A percentile compares a stretch with the other conserved stretches of the same genome.
Evolutionary conservation across 225 moss, liverwort and hornwort species (phyloP).

Genomic region (Bryum argenteum): DNA sequence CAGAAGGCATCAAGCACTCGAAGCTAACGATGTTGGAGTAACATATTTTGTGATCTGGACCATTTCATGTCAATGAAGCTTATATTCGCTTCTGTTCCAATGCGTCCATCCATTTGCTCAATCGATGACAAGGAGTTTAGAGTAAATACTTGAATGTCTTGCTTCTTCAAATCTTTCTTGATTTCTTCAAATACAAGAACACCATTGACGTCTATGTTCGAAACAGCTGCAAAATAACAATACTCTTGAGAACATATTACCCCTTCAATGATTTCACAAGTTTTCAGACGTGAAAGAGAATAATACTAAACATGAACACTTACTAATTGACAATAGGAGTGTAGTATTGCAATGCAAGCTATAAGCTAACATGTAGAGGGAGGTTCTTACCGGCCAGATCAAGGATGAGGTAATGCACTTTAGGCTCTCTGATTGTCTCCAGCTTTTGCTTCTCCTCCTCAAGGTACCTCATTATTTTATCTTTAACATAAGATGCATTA

Average conservation of each 20-base stretch:
- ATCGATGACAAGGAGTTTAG: neutral
- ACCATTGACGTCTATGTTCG: conserved; percentile 66
- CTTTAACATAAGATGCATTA: conserved; percentile 66
- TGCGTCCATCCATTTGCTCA: no score
- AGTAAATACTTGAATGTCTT: conserved; percentile 55
- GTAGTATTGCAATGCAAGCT: no score
- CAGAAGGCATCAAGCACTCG: no score
- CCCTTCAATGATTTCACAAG: no score
- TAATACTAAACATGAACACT: no score
- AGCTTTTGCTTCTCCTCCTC: conserved; percentile 37
- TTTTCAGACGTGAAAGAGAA: no score
- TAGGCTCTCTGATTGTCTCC: conserved; percentile 2
- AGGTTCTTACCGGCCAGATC: conserved; percentile 48
- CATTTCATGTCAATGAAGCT: no score
- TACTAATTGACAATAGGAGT: no score
- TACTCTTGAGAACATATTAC: no score
- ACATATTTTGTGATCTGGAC: no score
- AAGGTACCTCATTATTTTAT: conserved; percentile 50
- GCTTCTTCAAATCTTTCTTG: conserved; percentile 36
- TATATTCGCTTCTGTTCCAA: neutral
- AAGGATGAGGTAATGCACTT: conserved; percentile 56
- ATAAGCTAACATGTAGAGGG: no score
- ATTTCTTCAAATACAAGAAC: conserved; percentile 64
- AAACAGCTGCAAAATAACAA: conserved; percentile 47
- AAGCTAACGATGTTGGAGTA: neutral